Evolutionary conservation across 176 grass and related monocot genomes (phyloP), one percentile per base, ranked within the genome.

Genomic region (Aegilops longissima): DNA sequence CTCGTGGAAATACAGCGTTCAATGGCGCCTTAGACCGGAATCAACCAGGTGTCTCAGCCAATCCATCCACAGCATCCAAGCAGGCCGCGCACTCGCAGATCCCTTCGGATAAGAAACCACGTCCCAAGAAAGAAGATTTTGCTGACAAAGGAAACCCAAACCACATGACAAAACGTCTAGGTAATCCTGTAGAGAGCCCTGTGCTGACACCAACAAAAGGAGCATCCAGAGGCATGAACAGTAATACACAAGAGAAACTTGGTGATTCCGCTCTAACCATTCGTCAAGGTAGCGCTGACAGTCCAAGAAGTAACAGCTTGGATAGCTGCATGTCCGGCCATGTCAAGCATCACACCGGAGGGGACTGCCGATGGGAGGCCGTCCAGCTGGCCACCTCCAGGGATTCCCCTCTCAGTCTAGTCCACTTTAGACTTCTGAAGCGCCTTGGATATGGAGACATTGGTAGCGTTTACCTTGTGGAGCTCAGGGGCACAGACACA

Each of bases 361-460:
- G 92, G 12, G 89, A 93, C 61, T 9, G 86, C 70, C 54, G 86
- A 39, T 93, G 92, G 92, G 89, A 91, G 27, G 92, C 92, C 13
- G 84, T 93, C 73, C 89, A 76, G 31, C 13, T 80, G 68, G 86
- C 83, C 12, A 91, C 25, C 81, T 30, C 73, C 6, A 66, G 38
- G 84, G 92, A 86, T 73, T 54, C 83, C 27, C 78, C 89, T 75
- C 89, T 93, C 52, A 88, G 67, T 31, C 89, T 93, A 11, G 73
- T 86, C 18, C 89, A 93, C 68, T 93, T 93, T 45, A 90, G 83
- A 24, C 86, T 93, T 11, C 89, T 93, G 4, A 93, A 93, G 81
- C 88, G 82, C 12, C 92, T 93, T 4, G 92, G 92, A 12, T 91
- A 91, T 4, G 92, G 92, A 2, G 89, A 93, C 49, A 93, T 93